Percentiles rank a stretch among this genome's conserved stretches.
Conservation (phyloP, 345 rosid species). For the Nasturtium officinale region DNA sequence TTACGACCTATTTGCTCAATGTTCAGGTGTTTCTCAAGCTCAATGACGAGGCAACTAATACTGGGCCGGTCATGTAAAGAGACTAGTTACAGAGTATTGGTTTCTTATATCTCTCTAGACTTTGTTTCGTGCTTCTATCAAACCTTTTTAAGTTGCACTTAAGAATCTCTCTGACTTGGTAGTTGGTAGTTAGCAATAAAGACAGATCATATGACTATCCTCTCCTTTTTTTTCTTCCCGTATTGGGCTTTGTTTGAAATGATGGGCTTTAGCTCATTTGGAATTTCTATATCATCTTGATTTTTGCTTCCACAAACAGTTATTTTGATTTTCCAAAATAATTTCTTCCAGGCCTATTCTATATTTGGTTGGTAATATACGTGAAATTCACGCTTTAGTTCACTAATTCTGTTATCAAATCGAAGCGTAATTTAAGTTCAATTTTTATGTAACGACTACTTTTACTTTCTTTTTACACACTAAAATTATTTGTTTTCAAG, state of each 20-base stretch:
- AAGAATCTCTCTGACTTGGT: conserved; percentile 19
- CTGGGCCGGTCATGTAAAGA: conserved; percentile 30
- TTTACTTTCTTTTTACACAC: not conserved
- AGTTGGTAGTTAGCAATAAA: conserved; percentile 6
- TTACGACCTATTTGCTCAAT: conserved; percentile 5
- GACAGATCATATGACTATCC: conserved; percentile 5
- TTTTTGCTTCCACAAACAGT: not conserved
- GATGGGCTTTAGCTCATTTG: conserved; percentile 9
- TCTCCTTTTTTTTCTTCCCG: not conserved
- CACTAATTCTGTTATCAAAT: not conserved
- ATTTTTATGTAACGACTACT: not conserved
- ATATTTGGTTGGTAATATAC: not conserved
- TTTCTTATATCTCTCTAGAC: conserved; percentile 6
- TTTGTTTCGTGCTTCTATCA: conserved; percentile 10
- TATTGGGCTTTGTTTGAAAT: conserved; percentile 25
- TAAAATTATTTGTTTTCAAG: not conserved
- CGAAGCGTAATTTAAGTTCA: not conserved
- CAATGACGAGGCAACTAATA: not conserved
- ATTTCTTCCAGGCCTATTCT: not conserved
- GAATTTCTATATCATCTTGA: not conserved
- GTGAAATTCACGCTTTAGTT: not conserved
- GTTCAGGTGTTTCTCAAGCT: conserved; percentile 26
- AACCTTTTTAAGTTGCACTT: conserved; percentile 13
- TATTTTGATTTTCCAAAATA: not conserved
- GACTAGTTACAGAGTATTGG: conserved; percentile 38